Evolutionary conservation across 2,329 filamentous ascomycete species (phyloP).

Genomic region (Bipolaris victoriae): DNA sequence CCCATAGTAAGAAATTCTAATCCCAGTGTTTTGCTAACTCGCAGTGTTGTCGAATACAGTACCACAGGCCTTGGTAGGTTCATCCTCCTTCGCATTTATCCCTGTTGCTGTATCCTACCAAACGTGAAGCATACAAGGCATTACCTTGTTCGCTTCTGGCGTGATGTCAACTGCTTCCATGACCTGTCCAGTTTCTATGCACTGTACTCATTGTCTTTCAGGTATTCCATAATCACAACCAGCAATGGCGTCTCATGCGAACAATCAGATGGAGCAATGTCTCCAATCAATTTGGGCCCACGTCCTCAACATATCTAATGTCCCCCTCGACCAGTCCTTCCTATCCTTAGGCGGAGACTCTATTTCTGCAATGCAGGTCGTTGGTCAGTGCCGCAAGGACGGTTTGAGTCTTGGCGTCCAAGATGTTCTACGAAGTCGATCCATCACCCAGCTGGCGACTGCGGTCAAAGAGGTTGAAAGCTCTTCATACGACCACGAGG

Average conservation of each 20-base stretch:
- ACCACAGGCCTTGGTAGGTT: conserved; percentile 18
- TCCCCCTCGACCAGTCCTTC: conserved; percentile 46
- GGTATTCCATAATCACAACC: conserved; percentile 7
- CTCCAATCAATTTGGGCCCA: conserved; percentile 40
- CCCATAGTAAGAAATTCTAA: background rate
- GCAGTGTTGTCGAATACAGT: conserved; percentile 15
- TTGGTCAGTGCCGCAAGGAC: conserved; percentile 55
- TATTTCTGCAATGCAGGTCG: conserved; percentile 59
- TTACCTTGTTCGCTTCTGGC: no score
- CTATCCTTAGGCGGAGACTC: conserved; percentile 57
- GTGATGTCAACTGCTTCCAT: background rate
- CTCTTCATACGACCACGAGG: conserved; percentile 24
- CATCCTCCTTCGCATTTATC: no score
- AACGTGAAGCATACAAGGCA: no score
- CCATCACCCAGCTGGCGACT: conserved; percentile 46
- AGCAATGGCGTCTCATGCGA: conserved; percentile 12
- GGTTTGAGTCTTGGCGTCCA: conserved; percentile 56
- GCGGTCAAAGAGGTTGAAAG: conserved; percentile 29
- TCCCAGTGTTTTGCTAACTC: background rate
- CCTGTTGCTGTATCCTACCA: no score
- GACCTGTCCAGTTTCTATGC: background rate
- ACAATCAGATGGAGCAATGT: conserved; percentile 22
- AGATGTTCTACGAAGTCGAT: conserved; percentile 56
- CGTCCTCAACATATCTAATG: conserved; percentile 39
- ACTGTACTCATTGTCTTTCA: background rate